phyloP scores from a whole-genome alignment of 352 stramenopile genomes.

The Globisporangium rhizosaccharum region DNA sequence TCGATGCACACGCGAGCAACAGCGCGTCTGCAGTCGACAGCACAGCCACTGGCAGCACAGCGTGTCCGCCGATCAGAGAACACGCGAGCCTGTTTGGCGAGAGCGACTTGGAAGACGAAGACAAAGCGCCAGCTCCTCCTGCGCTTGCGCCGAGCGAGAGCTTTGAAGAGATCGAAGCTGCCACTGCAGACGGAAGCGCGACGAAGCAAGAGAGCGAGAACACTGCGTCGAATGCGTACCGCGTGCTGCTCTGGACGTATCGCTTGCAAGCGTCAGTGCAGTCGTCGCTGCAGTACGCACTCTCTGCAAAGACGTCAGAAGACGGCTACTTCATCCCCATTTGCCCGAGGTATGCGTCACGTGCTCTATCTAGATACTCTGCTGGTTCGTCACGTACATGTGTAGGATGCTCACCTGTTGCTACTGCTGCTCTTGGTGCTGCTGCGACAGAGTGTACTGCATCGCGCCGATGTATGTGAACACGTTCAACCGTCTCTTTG shows the following conservation, averaged over 20 bases:
- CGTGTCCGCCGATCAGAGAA: constrained; percentile 8
- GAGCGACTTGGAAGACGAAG: constrained; percentile 29
- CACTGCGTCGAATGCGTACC: constrained; percentile 57
- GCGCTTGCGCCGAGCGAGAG: constrained; percentile 37
- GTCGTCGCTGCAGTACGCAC: constrained; percentile 62
- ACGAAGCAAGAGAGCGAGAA: constrained; percentile 78
- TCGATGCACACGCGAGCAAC: neutral
- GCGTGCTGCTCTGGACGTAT: constrained; percentile 76
- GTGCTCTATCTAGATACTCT: neutral
- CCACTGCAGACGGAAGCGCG: constrained; percentile 33
- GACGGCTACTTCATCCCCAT: constrained; percentile 82
- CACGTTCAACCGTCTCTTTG: constrained; percentile 70
- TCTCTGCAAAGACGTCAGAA: constrained; percentile 77
- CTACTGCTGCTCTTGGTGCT: constrained; percentile 10
- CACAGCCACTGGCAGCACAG: neutral
- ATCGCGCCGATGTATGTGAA: constrained; percentile 76
- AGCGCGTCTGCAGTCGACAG: neutral
- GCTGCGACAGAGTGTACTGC: constrained; percentile 58
- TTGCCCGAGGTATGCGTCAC: constrained; percentile 41
- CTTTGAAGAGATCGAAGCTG: constrained; percentile 68
- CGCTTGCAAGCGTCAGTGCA: constrained; percentile 70
- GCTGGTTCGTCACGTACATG: neutral
- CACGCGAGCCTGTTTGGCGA: constrained; percentile 16
- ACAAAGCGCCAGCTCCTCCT: constrained; percentile 14
- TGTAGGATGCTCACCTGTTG: constrained; percentile 1